phyloP scores from a whole-genome alignment of 176 grass and related monocot species.

The Areca catechu region DNA sequence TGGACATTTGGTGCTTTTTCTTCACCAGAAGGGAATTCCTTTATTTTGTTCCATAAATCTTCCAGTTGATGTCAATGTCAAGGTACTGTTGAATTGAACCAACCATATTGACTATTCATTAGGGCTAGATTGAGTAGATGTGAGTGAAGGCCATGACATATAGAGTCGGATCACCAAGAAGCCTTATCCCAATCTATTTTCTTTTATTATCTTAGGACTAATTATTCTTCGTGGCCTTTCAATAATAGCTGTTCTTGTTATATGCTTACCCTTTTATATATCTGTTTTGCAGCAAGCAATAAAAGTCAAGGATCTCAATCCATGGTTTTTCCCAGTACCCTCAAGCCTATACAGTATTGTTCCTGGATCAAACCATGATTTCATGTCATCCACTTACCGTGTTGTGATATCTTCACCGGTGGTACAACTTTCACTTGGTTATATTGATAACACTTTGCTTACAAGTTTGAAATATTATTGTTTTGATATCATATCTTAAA shows the following conservation, averaged over 20 bases:
- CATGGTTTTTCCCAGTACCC: constrained; percentile 80
- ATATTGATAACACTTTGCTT: too few relatives aligned
- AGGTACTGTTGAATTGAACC: constrained; percentile 36
- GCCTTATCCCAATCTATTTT: too few relatives aligned
- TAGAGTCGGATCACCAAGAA: too few relatives aligned
- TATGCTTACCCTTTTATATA: not conserved
- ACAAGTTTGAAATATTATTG: too few relatives aligned
- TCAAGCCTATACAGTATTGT: constrained; percentile 51
- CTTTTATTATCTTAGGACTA: not conserved
- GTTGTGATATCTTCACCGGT: constrained; percentile 73
- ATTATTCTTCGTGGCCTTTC: not conserved
- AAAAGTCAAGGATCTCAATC: constrained; percentile 51
- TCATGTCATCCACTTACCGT: constrained; percentile 70
- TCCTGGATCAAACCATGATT: constrained; percentile 79
- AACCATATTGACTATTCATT: too few relatives aligned
- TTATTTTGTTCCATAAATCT: constrained; percentile 78
- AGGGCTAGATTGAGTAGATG: too few relatives aligned
- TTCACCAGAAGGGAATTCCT: constrained; percentile 50
- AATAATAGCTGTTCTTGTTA: too few relatives aligned
- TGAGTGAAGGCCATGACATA: too few relatives aligned
- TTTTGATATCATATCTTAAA: too few relatives aligned
- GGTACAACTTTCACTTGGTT: constrained; percentile 31
- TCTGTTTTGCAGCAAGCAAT: constrained; percentile 37
- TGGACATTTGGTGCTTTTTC: constrained; percentile 65
- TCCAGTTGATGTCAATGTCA: constrained; percentile 41